Conservation (phyloP, 345 rosid genomes). For the Gossypium thurberi region DNA sequence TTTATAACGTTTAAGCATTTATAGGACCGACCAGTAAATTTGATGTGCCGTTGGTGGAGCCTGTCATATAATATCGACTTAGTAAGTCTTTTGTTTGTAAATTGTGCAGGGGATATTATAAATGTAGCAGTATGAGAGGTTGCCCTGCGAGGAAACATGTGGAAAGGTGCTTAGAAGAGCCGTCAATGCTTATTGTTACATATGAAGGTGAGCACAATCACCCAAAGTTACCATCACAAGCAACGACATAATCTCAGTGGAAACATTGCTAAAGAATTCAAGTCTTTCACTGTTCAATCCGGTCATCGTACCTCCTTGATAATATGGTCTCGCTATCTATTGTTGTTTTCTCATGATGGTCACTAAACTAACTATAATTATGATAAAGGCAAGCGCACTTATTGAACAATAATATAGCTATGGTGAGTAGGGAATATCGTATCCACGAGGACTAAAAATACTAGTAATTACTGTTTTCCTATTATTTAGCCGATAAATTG, state of each 20-base stretch:
- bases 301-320: slow-evolving; percentile 53
- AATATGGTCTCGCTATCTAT: slow-evolving; percentile 54
- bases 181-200: neutral
- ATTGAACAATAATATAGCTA: too few relatives aligned
- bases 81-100: neutral
- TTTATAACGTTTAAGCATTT: neutral
- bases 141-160: neutral
- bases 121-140: neutral
- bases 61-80: neutral
- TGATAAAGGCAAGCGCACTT: too few relatives aligned
- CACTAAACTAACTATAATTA: too few relatives aligned
- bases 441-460: too few relatives aligned
- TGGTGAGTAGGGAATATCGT: too few relatives aligned
- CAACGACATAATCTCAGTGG: neutral
- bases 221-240: neutral
- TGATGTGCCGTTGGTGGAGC: neutral
- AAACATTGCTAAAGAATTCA: neutral
- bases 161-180: neutral
- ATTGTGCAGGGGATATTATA: neutral
- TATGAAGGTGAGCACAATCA: neutral
- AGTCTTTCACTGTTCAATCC: neutral
- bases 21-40: neutral
- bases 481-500: too few relatives aligned
- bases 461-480: too few relatives aligned
- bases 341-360: slow-evolving; percentile 2